Percentiles rank a stretch among this genome's conserved stretches.
Conservation (phyloP, 2,329 filamentous ascomycete species). For the Talaromyces sp. region DNA sequence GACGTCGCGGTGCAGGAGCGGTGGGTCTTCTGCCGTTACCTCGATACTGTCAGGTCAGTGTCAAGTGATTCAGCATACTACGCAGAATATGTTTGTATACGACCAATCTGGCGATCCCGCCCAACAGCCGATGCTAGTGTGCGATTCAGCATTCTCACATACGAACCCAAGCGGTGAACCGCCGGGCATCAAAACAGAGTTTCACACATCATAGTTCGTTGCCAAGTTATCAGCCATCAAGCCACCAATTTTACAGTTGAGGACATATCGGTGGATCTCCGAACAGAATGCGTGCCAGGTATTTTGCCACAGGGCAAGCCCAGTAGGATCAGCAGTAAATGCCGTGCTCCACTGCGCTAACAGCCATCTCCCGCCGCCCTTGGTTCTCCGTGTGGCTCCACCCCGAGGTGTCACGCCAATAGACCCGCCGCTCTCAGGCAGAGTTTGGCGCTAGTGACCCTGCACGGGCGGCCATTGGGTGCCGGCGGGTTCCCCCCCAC, state of each 20-base stretch:
- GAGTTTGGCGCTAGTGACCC: background rate
- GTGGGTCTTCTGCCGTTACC: background rate
- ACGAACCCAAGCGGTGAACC: background rate
- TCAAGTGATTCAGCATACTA: too few relatives aligned
- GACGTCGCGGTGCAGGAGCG: background rate
- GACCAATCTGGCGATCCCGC: background rate
- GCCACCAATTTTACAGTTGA: background rate
- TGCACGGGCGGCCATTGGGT: background rate
- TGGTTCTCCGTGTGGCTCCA: conserved; percentile 2
- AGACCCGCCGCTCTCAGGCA: background rate
- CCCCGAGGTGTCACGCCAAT: background rate
- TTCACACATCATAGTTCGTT: background rate
- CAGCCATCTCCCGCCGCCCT: conserved; percentile 11
- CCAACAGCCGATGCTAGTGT: too few relatives aligned
- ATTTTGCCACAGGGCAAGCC: background rate
- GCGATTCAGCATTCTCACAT: background rate
- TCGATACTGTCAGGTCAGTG: too few relatives aligned
- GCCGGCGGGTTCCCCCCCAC: background rate
- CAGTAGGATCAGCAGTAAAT: conserved; percentile 11
- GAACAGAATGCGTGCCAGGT: background rate
- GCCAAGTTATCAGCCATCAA: background rate
- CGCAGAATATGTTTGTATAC: too few relatives aligned
- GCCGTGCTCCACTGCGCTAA: conserved; percentile 13
- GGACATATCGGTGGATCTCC: background rate
- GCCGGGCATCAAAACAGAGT: background rate